These are phyloP conservation scores for Cokeromyces recurvatus DNA, from an alignment of 371 early-diverging fungal species.

Conservation along the genomic window DNA sequence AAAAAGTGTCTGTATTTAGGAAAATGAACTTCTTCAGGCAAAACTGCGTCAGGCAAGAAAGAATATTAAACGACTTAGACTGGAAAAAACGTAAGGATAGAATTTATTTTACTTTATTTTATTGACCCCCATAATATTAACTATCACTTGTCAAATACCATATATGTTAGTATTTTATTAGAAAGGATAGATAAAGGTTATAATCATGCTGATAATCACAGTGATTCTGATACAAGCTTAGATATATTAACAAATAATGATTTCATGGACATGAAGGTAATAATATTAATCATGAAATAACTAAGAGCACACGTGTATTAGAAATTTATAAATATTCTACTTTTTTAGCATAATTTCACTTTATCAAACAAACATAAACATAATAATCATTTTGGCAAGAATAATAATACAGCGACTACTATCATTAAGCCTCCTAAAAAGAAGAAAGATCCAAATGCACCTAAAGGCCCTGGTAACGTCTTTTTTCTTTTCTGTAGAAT, in stretches of 20 bases:
- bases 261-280: too few species aligned
- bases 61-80: constrained; percentile 35
- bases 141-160: too few species aligned
- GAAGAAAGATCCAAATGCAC: constrained; percentile 64
- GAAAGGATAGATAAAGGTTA: constrained; percentile 25
- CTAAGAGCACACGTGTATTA: too few species aligned
- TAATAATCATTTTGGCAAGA: too few species aligned
- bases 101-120: background rate
- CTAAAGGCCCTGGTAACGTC: constrained; percentile 64
- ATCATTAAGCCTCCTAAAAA: constrained; percentile 28
- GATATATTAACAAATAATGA: too few species aligned
- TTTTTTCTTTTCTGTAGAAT: constrained; percentile 59
- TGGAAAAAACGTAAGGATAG: constrained; percentile 34
- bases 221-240: constrained; percentile 20
- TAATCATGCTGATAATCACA: constrained; percentile 13
- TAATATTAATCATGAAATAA: too few species aligned
- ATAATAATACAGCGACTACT: background rate
- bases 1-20: too few species aligned
- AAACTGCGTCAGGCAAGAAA: constrained; percentile 41
- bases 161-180: constrained; percentile 12
- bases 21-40: constrained; percentile 40
- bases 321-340: too few species aligned
- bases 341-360: too few species aligned
- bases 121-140: too few species aligned
- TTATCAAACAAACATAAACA: too few species aligned